Percentiles rank a stretch among this genome's conserved stretches.
These are phyloP conservation scores for Ambrosia artemisiifolia DNA, from an alignment of 129 eudicot species.

Conservation along the genomic window DNA sequence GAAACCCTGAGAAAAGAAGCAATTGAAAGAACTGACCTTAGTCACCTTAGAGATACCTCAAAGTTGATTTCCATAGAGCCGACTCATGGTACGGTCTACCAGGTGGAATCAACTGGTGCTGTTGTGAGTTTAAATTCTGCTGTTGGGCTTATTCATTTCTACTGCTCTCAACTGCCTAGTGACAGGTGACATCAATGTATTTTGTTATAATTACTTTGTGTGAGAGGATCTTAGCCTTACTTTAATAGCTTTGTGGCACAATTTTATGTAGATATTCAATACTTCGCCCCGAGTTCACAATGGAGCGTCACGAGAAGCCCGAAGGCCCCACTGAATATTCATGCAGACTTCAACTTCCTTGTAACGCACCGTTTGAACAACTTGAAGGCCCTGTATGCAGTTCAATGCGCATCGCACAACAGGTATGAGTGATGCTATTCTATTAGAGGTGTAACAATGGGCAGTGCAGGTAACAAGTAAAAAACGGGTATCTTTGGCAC, in stretches of 20 bases:
- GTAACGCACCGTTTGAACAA: constrained; percentile 95
- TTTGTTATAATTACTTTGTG: background rate
- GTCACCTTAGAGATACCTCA: constrained; percentile 71
- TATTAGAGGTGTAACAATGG: background rate
- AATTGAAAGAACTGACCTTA: constrained; percentile 90
- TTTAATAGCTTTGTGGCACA: background rate
- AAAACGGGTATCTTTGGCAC: too few species aligned
- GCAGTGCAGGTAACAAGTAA: background rate
- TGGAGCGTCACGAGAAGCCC: constrained; percentile 91
- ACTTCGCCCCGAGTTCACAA: constrained; percentile 94
- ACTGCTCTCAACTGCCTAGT: constrained; percentile 96
- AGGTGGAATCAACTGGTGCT: constrained; percentile 96
- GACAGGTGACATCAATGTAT: constrained; percentile 60
- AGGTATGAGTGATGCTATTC: constrained; percentile 45
- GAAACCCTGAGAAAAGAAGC: constrained; percentile 98
- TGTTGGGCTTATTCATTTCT: constrained; percentile 94
- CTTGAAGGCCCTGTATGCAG: constrained; percentile 96
- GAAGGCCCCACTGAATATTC: constrained; percentile 80
- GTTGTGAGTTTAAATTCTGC: constrained; percentile 98
- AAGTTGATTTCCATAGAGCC: constrained; percentile 65
- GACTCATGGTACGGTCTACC: constrained; percentile 65
- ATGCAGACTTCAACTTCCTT: constrained; percentile 98
- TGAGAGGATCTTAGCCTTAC: constrained; percentile 3
- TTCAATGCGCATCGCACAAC: constrained; percentile 98
- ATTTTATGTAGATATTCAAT: constrained; percentile 68